Base-by-base conservation (phyloP, 31 red algal species). In the Bonnemaisonia californica region DNA sequence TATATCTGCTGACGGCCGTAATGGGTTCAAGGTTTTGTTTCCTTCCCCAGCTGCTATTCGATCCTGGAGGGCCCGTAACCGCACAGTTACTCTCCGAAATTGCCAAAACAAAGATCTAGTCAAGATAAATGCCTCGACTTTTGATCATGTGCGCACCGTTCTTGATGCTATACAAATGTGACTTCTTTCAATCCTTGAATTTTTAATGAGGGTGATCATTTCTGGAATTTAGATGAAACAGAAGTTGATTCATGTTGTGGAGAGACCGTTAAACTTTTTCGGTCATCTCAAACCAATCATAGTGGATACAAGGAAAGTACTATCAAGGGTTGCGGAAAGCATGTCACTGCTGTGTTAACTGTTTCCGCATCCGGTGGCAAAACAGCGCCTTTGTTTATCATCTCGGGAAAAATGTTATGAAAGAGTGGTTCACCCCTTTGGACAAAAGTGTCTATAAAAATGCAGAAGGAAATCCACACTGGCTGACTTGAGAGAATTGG, bases 211-310 rank as follows among this genome's bases (percentile, higher is more conserved):
- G 35, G 27, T 0, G 51, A 71, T 27, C 1, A n/a, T 8, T 7
- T 71, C 35, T 84, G 65, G 0, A 84, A 72, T 61, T 24, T 84
- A 26, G 80, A 84, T 47, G 80, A 84, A 73, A 60, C 67, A 40
- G 30, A 60, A 37, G 80, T 84, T 3, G 12, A 28, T 9, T 21
- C 32, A 41, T 23, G 9, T 24, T 19, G n/a, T 51, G 21, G 27
- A 33, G 37, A 69, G 58, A 62, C 23, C 27, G 57, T 33, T 57
- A 79, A 30, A 36, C 57, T 62, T 33, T 58, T n/a, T 23, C n/a
- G 57, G 41, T 8, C 0, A 79, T 0, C 26, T 1, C 23, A 35
- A 3, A 19, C 1, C 38, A 32, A 19, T 27, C n/a, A 76, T 31
- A 5, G 54, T 0, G 54, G 2, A 8, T 21, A 58, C 4, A 56